A percentile compares a stretch with the other conserved stretches of the same genome.
Conservation (phyloP, 208 protist species). For the Trypanosoma grayi region DNA sequence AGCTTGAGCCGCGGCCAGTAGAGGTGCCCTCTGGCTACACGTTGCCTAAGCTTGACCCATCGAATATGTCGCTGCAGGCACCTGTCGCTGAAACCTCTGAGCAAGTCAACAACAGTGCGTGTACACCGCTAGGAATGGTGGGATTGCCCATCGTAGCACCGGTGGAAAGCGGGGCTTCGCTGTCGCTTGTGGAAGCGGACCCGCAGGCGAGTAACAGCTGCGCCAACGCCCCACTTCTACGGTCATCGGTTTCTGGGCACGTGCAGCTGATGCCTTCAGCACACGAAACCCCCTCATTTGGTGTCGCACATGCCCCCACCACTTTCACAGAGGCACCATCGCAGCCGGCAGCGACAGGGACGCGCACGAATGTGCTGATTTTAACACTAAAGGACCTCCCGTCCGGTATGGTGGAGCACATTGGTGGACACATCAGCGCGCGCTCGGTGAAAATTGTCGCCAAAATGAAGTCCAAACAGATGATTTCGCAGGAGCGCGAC, state of each 20-base stretch:
- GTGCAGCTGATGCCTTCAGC: not conserved
- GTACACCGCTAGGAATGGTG: no score
- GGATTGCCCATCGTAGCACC: no score
- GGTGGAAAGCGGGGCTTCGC: no score
- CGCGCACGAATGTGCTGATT: slow-evolving; percentile 57
- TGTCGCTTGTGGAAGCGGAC: no score
- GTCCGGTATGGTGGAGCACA: slow-evolving; percentile 67
- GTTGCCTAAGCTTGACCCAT: not conserved
- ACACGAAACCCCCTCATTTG: not conserved
- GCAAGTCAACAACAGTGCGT: no score
- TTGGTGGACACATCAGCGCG: slow-evolving; percentile 86
- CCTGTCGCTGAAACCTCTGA: no score
- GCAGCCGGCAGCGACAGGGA: slow-evolving; percentile 10
- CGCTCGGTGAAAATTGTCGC: slow-evolving; percentile 89
- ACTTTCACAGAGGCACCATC: not conserved
- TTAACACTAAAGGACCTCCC: slow-evolving; percentile 87
- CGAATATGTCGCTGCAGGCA: no score
- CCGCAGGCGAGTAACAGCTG: no score
- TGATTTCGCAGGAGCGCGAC: slow-evolving; percentile 88
- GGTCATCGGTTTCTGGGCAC: no score
- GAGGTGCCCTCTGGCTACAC: not conserved
- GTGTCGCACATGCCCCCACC: not conserved
- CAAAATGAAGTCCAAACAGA: slow-evolving; percentile 75
- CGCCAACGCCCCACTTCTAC: no score
- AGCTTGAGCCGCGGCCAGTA: not conserved